Evolutionary conservation across 2,329 filamentous ascomycete genomes (phyloP).

Genomic region (Lithohypha guttulata): DNA sequence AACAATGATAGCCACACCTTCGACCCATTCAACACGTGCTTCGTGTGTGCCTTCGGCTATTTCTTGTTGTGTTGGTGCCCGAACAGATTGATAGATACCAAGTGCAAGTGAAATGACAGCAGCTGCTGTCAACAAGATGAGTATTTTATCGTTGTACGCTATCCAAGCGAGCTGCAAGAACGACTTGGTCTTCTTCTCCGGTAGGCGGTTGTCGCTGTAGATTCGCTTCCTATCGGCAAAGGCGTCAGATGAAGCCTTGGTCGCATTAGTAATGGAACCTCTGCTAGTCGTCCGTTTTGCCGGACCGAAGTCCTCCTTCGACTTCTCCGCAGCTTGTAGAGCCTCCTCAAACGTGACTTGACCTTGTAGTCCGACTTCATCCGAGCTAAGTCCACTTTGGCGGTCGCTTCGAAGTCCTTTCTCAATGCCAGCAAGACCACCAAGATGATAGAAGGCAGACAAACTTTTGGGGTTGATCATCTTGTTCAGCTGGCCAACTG

Average conservation of each 20-base stretch:
- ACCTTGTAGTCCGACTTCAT: conserved; percentile 57
- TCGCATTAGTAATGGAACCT: conserved; percentile 14
- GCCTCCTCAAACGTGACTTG: conserved; percentile 58
- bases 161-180: conserved; percentile 60
- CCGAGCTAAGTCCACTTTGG: conserved; percentile 55
- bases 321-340: conserved; percentile 22
- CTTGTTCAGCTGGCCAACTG: conserved; percentile 63
- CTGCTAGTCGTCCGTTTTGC: conserved; percentile 17
- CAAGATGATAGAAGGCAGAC: conserved; percentile 62
- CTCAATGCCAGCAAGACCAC: conserved; percentile 61
- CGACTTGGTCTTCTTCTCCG: conserved; percentile 54
- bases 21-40: conserved; percentile 64
- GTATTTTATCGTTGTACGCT: conserved; percentile 66
- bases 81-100: conserved; percentile 47
- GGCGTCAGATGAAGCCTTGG: conserved; percentile 16
- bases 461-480: conserved; percentile 70
- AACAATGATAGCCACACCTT: conserved; percentile 67
- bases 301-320: conserved; percentile 12
- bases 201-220: conserved; percentile 57
- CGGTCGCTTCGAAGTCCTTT: conserved; percentile 60
- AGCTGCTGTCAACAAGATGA: conserved; percentile 57
- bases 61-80: conserved; percentile 15
- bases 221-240: conserved; percentile 58
- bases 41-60: conserved; percentile 19
- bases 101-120: conserved; percentile 61